These are phyloP conservation scores for Acacia melanoxylon DNA, from an alignment of 306 rosid genomes.

Conservation along the genomic window DNA sequence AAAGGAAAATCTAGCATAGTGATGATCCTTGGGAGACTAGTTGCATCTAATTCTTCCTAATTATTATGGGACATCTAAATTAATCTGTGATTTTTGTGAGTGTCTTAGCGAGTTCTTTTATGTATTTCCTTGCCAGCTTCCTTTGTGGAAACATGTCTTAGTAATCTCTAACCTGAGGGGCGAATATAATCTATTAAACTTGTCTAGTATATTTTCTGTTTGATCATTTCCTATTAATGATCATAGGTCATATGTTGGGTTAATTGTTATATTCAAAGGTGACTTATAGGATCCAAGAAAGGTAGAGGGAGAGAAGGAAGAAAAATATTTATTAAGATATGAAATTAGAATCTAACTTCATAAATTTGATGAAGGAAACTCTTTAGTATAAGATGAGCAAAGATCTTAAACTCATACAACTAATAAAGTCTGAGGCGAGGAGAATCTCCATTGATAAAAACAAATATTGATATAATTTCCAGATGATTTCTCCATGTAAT, in stretches of 20 bases:
- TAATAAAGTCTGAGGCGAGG: too few relatives aligned
- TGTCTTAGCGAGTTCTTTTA: constrained; percentile 5
- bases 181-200: neutral
- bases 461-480: too few relatives aligned
- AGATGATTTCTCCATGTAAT: too few relatives aligned
- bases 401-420: neutral
- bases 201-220: neutral
- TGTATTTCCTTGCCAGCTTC: neutral
- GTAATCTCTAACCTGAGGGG: neutral
- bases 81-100: neutral
- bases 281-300: neutral
- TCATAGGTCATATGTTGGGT: neutral
- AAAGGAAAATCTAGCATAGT: neutral
- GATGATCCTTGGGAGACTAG: neutral
- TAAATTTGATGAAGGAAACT: neutral
- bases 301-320: neutral
- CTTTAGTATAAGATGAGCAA: neutral
- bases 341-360: neutral
- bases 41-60: constrained; percentile 7
- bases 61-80: constrained; percentile 6
- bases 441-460: too few relatives aligned
- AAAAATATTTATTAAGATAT: too few relatives aligned
- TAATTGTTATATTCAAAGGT: neutral
- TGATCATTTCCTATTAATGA: neutral
- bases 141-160: neutral